Evolutionary conservation across 2,329 filamentous ascomycete genomes (phyloP), one percentile per base, ranked within the genome.

Genomic region (Fusarium mangiferae): DNA sequence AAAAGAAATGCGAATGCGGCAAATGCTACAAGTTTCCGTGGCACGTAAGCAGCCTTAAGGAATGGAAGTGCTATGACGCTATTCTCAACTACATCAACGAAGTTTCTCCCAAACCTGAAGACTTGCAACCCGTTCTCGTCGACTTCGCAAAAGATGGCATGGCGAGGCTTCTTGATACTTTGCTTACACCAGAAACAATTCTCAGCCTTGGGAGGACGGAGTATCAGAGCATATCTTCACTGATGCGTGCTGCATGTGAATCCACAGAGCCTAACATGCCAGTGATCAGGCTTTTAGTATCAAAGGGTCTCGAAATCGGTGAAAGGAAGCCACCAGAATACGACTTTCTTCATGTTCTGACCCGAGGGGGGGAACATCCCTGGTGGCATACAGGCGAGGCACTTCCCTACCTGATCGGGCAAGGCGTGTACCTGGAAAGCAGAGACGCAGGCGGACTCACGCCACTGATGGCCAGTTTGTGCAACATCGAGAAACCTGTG

Each of bases 401-500:
- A 15, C 42, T 66, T 6, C 36, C 63, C 0, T 56, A 14, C 18
- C 24, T 66, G 8, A 24, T 66, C 5, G 12, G 11, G 3, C 41
- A 33, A 28, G 15, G 20, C 7, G 12, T 17, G 7, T 7, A 30
- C 10, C 13, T 63, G 5, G 63, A 66, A 6, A 13, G 26, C 20
- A 24, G 48, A 9, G 36, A 20, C 5, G 1, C 0, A 6, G 0
- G 18, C 0, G 59, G 58, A 15, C 20, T 30, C 1, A 56, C 63
- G 2, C 58, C 63, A 9, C 4, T 66, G 7, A 30, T 38, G 2
- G 8, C 22, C 4, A 63, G 41, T 3, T 10, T 66, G 1, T 17
- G 48, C 10, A 17, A 39, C 10, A 46, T n/a, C 1, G 3, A 26
- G 1, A 9, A n/a, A 0, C 17, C 24, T 17, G 4, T 0, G 1